Conservation (phyloP, 1,139 yeast genomes). For the Saccharomyces hybrid region DNA sequence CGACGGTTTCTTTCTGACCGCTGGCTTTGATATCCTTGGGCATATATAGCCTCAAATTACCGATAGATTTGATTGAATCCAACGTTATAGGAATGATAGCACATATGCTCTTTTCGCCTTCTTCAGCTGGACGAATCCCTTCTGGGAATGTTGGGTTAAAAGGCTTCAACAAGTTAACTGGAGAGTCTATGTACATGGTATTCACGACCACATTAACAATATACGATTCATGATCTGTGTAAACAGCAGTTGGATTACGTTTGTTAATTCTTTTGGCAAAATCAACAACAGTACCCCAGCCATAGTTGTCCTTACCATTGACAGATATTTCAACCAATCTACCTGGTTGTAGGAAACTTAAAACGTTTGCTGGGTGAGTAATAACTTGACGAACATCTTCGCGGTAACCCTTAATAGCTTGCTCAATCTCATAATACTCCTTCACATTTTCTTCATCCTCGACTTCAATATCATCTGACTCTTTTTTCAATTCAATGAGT, state of each 20-base stretch:
- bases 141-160: slow-evolving; percentile 68
- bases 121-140: slow-evolving; percentile 77
- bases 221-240: slow-evolving; percentile 77
- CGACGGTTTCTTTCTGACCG: slow-evolving; percentile 63
- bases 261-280: slow-evolving; percentile 63
- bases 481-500: slow-evolving; percentile 44
- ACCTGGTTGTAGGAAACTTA: slow-evolving; percentile 83
- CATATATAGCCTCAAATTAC: slow-evolving; percentile 71
- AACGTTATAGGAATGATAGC: slow-evolving; percentile 81
- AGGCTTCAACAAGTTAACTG: slow-evolving; percentile 61
- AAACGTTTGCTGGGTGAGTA: slow-evolving; percentile 84
- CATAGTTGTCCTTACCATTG: slow-evolving; percentile 53
- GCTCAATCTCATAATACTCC: slow-evolving; percentile 75
- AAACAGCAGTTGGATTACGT: slow-evolving; percentile 46
- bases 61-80: slow-evolving; percentile 63
- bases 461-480: slow-evolving; percentile 44
- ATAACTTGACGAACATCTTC: slow-evolving; percentile 75
- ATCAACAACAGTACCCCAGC: slow-evolving; percentile 89
- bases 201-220: slow-evolving; percentile 78
- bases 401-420: slow-evolving; percentile 61
- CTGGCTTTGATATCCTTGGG: slow-evolving; percentile 73
- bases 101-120: slow-evolving; percentile 63
- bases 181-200: slow-evolving; percentile 71
- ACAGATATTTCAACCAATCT: slow-evolving; percentile 63
- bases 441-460: slow-evolving; percentile 69